phyloP scores from a whole-genome alignment of 163 green algal species.

The Scenedesmus sp. region DNA sequence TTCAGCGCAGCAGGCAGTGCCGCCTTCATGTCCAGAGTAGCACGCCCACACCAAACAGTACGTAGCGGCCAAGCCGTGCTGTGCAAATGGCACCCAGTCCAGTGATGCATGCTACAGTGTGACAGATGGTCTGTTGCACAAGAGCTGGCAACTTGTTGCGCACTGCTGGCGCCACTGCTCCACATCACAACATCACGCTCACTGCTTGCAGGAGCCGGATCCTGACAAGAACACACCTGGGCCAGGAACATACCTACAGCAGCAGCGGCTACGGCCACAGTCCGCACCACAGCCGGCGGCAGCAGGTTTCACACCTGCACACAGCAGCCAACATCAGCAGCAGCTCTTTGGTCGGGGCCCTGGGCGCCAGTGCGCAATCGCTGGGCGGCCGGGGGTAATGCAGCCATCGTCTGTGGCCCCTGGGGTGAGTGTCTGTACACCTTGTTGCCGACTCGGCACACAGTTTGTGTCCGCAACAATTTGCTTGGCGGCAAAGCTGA shows the following conservation, averaged over 20 bases:
- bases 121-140: neutral
- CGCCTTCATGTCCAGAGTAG: slow-evolving; percentile 21
- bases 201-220: slow-evolving; percentile 14
- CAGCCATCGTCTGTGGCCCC: neutral
- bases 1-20: slow-evolving; percentile 24
- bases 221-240: slow-evolving; percentile 12
- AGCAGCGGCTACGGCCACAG: neutral
- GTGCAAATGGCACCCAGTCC: neutral
- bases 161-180: neutral
- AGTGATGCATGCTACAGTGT: no score
- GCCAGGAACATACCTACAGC: neutral
- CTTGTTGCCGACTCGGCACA: neutral
- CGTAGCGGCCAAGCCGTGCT: neutral
- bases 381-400: neutral
- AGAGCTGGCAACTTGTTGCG: neutral
- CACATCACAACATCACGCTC: neutral
- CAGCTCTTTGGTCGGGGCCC: slow-evolving; percentile 29
- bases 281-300: slow-evolving; percentile 17
- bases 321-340: neutral
- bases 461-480: neutral
- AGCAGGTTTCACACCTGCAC: neutral
- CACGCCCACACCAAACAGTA: slow-evolving; percentile 28
- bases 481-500: no score
- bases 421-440: neutral
- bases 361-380: neutral